Conservation (phyloP, 2,329 filamentous ascomycete species). For the Thermothelomyces thermophilus region DNA sequence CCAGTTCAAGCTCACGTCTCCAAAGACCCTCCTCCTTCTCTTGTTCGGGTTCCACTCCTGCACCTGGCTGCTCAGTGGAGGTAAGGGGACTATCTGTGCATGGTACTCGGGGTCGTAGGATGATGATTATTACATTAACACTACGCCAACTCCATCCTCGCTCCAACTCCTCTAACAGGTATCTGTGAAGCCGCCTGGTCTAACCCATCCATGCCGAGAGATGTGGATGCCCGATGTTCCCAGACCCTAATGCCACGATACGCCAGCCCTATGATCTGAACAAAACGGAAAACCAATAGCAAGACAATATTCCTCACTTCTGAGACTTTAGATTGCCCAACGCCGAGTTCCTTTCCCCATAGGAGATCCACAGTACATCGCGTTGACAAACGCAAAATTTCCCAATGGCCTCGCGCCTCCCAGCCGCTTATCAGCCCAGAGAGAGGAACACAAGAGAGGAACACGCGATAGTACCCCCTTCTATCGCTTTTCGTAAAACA, state of each 20-base stretch:
- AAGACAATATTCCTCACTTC: not conserved
- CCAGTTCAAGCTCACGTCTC: no score
- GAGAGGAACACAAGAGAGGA: no score
- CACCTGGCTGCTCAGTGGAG: no score
- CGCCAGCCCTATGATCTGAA: not conserved
- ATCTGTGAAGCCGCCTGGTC: slow-evolving; percentile 1
- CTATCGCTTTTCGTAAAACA: no score
- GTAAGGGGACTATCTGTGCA: no score
- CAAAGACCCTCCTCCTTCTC: no score
- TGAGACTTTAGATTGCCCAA: not conserved
- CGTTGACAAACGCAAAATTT: not conserved
- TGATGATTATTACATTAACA: no score
- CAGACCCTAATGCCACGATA: slow-evolving; percentile 1
- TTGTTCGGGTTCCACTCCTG: no score
- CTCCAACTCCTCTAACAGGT: not conserved
- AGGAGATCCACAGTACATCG: not conserved
- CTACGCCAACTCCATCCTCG: not conserved
- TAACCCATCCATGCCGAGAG: not conserved
- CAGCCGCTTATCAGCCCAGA: not conserved
- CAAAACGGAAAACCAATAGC: not conserved
- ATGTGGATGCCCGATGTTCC: not conserved
- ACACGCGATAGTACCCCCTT: no score
- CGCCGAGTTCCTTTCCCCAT: not conserved
- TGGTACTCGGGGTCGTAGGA: no score
- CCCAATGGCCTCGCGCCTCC: not conserved